Percentiles rank a stretch among this genome's conserved stretches.
Evolutionary conservation across 345 rosid genomes (phyloP).

Genomic region (Melaleuca quinquenervia): DNA sequence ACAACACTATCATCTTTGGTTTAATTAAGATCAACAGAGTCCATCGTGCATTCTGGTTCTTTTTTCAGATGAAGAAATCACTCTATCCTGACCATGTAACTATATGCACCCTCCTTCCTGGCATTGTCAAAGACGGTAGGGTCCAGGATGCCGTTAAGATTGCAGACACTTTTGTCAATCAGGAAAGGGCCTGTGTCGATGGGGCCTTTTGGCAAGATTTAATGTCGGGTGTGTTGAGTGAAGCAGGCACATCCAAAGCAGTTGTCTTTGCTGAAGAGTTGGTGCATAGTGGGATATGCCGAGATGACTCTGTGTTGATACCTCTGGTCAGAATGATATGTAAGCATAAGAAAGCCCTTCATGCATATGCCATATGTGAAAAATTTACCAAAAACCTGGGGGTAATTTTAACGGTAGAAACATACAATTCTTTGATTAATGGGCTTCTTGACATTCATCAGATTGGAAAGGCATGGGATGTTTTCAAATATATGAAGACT

Average conservation of each 20-base stretch:
- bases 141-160: constrained; percentile 63
- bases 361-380: constrained; percentile 37
- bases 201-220: constrained; percentile 61
- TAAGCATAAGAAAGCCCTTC: constrained; percentile 38
- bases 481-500: constrained; percentile 51
- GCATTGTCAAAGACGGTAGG: constrained; percentile 51
- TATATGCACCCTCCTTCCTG: constrained; percentile 80
- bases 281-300: constrained; percentile 32
- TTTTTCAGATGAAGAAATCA: constrained; percentile 82
- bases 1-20: constrained; percentile 74
- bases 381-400: constrained; percentile 56
- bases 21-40: constrained; percentile 48
- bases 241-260: constrained; percentile 48
- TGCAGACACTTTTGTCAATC: constrained; percentile 38
- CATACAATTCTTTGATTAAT: constrained; percentile 46
- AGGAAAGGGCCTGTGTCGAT: constrained; percentile 6
- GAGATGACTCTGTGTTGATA: constrained; percentile 47
- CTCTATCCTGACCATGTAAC: constrained; percentile 69
- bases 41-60: constrained; percentile 59
- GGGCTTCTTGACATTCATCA: constrained; percentile 48
- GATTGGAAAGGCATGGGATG: constrained; percentile 32
- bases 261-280: constrained; percentile 52
- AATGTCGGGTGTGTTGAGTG: constrained; percentile 52
- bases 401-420: constrained; percentile 28
- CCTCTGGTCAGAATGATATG: constrained; percentile 56